phyloP scores from a whole-genome alignment of 768 basidiomycete genomes.

The button mushroom (Agaricus bisporus) region DNA sequence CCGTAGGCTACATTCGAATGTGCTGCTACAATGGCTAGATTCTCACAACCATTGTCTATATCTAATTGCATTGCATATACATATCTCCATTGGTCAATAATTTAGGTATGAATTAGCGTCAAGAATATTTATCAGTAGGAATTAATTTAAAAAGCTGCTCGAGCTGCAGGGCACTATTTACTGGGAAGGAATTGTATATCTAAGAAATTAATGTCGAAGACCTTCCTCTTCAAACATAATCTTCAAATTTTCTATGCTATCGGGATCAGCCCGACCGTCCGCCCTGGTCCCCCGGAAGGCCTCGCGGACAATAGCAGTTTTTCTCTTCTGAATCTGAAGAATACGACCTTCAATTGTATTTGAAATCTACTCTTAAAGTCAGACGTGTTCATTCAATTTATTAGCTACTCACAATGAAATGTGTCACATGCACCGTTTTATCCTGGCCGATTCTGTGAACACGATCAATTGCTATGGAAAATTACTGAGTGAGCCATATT shows the following conservation, averaged over 20 bases:
- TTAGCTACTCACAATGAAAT: slow-evolving; percentile 60
- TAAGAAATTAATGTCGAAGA: background rate
- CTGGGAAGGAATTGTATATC: background rate
- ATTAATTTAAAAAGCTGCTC: too few relatives aligned
- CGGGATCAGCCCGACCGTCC: slow-evolving; percentile 46
- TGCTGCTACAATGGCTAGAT: too few relatives aligned
- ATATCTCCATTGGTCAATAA: too few relatives aligned
- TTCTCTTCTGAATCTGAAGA: slow-evolving; percentile 76
- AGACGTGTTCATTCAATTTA: background rate
- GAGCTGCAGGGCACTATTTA: too few relatives aligned
- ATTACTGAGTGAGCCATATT: background rate
- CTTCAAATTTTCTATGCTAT: slow-evolving; percentile 77
- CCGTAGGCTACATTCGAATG: too few relatives aligned
- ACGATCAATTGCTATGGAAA: slow-evolving; percentile 64
- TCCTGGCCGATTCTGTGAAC: slow-evolving; percentile 85
- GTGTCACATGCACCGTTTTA: slow-evolving; percentile 75
- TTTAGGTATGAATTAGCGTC: too few relatives aligned
- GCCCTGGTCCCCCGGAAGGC: slow-evolving; percentile 58
- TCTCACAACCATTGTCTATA: too few relatives aligned
- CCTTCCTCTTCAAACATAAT: slow-evolving; percentile 61
- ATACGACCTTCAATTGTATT: slow-evolving; percentile 79
- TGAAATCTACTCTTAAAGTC: slow-evolving; percentile 37
- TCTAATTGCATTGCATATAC: too few relatives aligned
- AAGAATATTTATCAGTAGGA: too few relatives aligned
- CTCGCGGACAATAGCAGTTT: slow-evolving; percentile 81